phyloP scores from a whole-genome alignment of 441 rosid species.

The Raphanus hybrid region DNA sequence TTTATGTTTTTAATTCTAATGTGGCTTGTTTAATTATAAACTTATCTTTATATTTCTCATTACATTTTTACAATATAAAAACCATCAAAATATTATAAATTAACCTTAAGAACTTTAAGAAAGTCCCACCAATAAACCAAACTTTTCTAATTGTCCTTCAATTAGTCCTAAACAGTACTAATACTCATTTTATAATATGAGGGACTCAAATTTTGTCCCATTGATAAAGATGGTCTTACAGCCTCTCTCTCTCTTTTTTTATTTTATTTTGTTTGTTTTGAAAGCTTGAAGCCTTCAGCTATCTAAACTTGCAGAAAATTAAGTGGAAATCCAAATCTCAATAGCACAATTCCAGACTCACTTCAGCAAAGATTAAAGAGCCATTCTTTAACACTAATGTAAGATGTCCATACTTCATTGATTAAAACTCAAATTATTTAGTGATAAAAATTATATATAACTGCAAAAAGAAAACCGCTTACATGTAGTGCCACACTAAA shows the following conservation, averaged over 20 bases:
- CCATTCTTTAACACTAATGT: slow-evolving; percentile 35
- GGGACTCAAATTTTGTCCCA: too few species aligned
- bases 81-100: too few species aligned
- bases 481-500: not conserved
- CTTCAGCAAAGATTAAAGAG: slow-evolving; percentile 28
- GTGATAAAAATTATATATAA: not conserved
- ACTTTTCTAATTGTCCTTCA: too few species aligned
- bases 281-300: not conserved
- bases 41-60: too few species aligned
- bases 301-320: slow-evolving; percentile 43
- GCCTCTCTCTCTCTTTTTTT: not conserved
- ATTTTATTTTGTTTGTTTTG: not conserved
- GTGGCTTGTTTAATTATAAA: too few species aligned
- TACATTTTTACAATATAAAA: too few species aligned
- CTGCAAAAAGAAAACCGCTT: not conserved
- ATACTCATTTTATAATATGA: too few species aligned
- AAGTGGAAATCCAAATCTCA: slow-evolving; percentile 43
- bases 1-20: too few species aligned
- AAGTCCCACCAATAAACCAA: too few species aligned
- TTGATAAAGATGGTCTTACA: too few species aligned
- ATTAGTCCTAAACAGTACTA: too few species aligned
- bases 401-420: slow-evolving; percentile 19
- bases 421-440: not conserved
- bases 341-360: slow-evolving; percentile 36
- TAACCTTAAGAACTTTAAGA: too few species aligned